Conservation (phyloP, 495 filamentous ascomycete genomes). For the Penicillium taxi region DNA sequence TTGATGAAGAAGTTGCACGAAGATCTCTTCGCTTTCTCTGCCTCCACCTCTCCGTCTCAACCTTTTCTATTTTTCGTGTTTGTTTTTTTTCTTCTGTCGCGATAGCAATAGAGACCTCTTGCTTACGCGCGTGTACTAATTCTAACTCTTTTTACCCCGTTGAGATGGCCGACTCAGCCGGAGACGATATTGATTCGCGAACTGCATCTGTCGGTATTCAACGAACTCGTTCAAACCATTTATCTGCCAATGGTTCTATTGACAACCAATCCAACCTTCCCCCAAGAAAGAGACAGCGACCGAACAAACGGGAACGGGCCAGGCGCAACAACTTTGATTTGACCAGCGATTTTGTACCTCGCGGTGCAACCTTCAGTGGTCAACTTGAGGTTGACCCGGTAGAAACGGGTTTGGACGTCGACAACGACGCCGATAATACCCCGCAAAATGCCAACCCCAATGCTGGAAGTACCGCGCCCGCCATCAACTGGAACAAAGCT, state of each 20-base stretch:
- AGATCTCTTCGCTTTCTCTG: no score
- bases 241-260: slow-evolving; percentile 16
- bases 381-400: slow-evolving; percentile 30
- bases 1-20: no score
- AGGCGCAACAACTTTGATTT: slow-evolving; percentile 18
- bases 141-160: neutral
- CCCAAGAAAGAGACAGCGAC: slow-evolving; percentile 12
- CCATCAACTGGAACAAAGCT: slow-evolving; percentile 37
- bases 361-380: slow-evolving; percentile 31
- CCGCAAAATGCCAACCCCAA: slow-evolving; percentile 13
- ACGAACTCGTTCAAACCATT: slow-evolving; percentile 14
- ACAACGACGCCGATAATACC: slow-evolving; percentile 14
- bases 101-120: no score
- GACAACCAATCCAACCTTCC: slow-evolving; percentile 19
- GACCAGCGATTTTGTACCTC: slow-evolving; percentile 33
- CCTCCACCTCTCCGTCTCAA: no score
- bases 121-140: no score
- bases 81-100: no score
- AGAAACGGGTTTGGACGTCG: slow-evolving; percentile 18
- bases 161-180: slow-evolving; percentile 27
- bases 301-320: slow-evolving; percentile 25
- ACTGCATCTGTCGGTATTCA: slow-evolving; percentile 32
- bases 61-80: no score
- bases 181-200: slow-evolving; percentile 37
- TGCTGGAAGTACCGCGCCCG: slow-evolving; percentile 22